Base-by-base conservation (phyloP, 2,329 filamentous ascomycete species). In the Colletotrichum godetiae region DNA sequence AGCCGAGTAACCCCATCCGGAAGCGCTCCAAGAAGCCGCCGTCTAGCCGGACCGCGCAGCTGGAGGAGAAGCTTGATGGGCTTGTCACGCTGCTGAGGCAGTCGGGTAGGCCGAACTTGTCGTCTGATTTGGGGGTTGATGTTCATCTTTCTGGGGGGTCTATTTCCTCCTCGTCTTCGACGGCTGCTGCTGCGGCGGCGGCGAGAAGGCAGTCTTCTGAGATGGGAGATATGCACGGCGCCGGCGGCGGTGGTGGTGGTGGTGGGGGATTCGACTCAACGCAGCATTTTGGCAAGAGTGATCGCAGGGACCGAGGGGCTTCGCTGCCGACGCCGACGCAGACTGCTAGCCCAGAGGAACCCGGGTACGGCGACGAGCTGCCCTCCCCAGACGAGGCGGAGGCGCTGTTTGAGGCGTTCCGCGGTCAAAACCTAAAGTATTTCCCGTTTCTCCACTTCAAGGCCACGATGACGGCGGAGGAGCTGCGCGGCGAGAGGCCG, bases 1-100 rank as follows among this genome's bases (percentile, higher is more conserved):
- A 79, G 22, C 82, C 84, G 12, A 81, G 83, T 10, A 76, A 77
- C 22, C 79, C 81, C n/a, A 77, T 81, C 15, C 81, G 83, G 62
- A 80, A 76, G 63, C 76, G 78, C 6, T 62, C 73, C 27, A 60
- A 71, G 33, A 74, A 76, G 46, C 78, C 75, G 49, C 72, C 74
- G 8, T 74, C 73, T 0, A 77, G 55, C n/a, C 76, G 73, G 56
- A 75, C 66, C 29, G 74, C 75, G 1, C 73, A 76, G 8, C 68
- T 80, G 10, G 79, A 80, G 64, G 76, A 79, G 46, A 80, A 78
- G 72, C 75, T 80, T 1, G 80, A 81, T 24, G 77, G 78, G 19
- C 69, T 81, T 1, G 79, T 79, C 2, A 74, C 76, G 6, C 67
- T 81, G 4, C 78, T 85, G 11, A 42, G 66, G 13, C 66, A 73